These are phyloP conservation scores for Venturia aucupariae DNA, from an alignment of 2,329 filamentous ascomycete genomes.

Conservation along the genomic window DNA sequence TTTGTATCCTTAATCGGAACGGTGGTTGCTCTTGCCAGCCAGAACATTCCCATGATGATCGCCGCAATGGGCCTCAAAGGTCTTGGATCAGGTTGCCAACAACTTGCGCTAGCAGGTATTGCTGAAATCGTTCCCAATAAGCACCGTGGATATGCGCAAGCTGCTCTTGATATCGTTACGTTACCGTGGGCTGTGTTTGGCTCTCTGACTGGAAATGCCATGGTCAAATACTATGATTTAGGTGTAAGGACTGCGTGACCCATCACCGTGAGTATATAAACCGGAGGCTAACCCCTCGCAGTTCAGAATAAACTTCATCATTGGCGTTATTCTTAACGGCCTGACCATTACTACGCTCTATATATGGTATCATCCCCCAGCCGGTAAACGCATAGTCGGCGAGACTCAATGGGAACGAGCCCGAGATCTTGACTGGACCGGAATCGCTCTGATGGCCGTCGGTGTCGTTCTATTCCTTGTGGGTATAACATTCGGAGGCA, in stretches of 20 bases:
- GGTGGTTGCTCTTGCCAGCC: background rate
- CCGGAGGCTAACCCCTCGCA: background rate
- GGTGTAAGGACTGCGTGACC: background rate
- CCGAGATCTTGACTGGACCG: conserved; percentile 13
- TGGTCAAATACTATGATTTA: conserved; percentile 16
- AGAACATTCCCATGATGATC: conserved; percentile 13
- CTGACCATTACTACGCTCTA: background rate
- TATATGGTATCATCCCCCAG: conserved; percentile 14
- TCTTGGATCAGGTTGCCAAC: conserved; percentile 13
- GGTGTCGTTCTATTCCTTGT: conserved; percentile 13
- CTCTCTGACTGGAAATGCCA: conserved; percentile 12
- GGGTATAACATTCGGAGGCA: conserved; percentile 11
- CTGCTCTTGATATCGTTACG: conserved; percentile 13
- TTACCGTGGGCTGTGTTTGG: conserved; percentile 15
- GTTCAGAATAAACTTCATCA: conserved; percentile 14
- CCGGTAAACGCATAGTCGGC: background rate
- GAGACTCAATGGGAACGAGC: conserved; percentile 3
- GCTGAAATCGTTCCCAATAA: conserved; percentile 14
- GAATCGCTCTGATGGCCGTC: conserved; percentile 10
- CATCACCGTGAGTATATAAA: background rate
- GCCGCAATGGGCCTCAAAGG: conserved; percentile 12
- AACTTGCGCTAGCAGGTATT: conserved; percentile 11
- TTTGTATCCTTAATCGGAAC: conserved; percentile 10
- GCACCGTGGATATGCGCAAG: conserved; percentile 14
- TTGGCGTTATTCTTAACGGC: conserved; percentile 11